A percentile compares a stretch with the other conserved stretches of the same genome.
phyloP scores from a whole-genome alignment of 768 basidiomycete species.

The Terana coerulea region DNA sequence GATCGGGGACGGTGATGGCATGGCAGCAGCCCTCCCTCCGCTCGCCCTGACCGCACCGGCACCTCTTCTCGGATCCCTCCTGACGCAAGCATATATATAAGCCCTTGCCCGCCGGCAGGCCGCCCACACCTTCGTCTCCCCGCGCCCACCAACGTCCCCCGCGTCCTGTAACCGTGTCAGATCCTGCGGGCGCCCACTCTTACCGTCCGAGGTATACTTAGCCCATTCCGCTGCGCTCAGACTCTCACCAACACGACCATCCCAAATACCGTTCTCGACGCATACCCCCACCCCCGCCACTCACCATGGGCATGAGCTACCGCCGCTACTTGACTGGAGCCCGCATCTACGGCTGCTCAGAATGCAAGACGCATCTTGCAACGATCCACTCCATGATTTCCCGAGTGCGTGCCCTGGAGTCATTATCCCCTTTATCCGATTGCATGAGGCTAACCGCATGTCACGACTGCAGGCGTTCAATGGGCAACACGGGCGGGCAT shows the following conservation, averaged over 20 bases:
- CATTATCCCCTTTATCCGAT: not conserved
- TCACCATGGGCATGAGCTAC: slow-evolving; percentile 84
- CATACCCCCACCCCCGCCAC: not conserved
- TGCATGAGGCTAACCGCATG: not conserved
- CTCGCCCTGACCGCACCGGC: not conserved
- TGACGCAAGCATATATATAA: slow-evolving; percentile 15
- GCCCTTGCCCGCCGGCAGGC: not conserved
- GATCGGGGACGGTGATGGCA: not conserved
- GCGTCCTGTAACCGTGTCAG: not conserved
- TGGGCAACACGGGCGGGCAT: slow-evolving; percentile 93
- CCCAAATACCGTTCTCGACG: not conserved
- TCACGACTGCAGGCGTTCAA: slow-evolving; percentile 74
- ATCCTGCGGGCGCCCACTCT: not conserved
- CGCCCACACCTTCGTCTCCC: not conserved
- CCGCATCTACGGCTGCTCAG: slow-evolving; percentile 84
- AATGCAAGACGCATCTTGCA: slow-evolving; percentile 87
- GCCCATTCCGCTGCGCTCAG: not conserved
- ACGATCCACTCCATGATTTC: slow-evolving; percentile 90
- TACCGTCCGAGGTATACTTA: not conserved
- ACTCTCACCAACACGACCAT: not conserved
- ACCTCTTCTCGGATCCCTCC: slow-evolving; percentile 6
- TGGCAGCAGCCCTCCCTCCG: not conserved
- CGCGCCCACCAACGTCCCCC: slow-evolving; percentile 1
- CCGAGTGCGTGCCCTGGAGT: slow-evolving; percentile 61
- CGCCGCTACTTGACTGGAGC: slow-evolving; percentile 82